Evolutionary conservation across 164 flowering plant genomes (phyloP), one percentile per base, ranked within the genome.

Genomic region (Santalum album): DNA sequence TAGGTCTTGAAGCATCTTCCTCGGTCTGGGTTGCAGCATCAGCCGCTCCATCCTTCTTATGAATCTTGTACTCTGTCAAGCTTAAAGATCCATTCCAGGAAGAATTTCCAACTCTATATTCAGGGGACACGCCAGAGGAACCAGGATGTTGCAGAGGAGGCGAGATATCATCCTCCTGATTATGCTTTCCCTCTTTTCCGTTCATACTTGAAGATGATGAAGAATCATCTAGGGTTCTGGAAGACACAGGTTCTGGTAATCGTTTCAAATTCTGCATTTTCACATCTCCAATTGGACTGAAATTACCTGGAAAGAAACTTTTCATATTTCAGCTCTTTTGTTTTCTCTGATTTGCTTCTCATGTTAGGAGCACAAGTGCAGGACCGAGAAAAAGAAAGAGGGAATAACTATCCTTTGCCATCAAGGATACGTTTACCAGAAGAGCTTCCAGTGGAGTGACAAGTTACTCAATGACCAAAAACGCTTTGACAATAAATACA

Each of bases 21-120:
- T 86, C 90, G 6, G 99, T 86, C 68, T 89, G 96, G 6, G 99
- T 92, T 0, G 94, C 79, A 43, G 96, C 96, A 76, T 89, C 80
- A 34, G 87, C 77, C 12, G 80, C 72, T 18, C 80, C 75, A 51
- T 75, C 79, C 56, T 60, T 72, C 65, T 75, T 77, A 64, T 67
- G 65, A 44, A 80, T 67, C 65, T 78, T 88, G 70, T 79, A 86
- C 67, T 88, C 95, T 2, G 82, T 66, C 69, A 80, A 72, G 64
- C 82, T 74, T n/a, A 71, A 56, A 51, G 82, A 72, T 38, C 76
- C 78, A 61, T 57, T 61, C 45, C 67, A 73, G n/a, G 79, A 62
- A 34, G 81, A 71, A 60, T 60, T 85, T 43, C 70, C 81, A 49
- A 21, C 62, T 47, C 69, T 60, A 53, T 67, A 78, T 29, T 78